Base-by-base conservation (phyloP, 2,329 filamentous ascomycete species). In the Chlorencoelia australis region DNA sequence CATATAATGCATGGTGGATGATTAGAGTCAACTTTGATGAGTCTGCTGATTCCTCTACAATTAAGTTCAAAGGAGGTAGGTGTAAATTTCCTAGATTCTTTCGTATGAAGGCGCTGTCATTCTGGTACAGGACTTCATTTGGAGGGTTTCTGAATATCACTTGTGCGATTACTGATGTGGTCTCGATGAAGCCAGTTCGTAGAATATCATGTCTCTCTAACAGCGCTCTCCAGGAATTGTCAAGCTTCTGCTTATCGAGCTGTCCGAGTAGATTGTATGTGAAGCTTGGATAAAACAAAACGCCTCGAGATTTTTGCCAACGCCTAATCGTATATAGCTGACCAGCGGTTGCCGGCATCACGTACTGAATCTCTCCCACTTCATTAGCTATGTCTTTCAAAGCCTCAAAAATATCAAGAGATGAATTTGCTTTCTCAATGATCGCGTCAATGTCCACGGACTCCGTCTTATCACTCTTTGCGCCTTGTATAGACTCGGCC, bases 1-100 rank as follows among this genome's bases (percentile, higher is more conserved):
- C 89, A 53, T 95, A 96, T 0, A 95, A 65, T 0, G 83, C 82
- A 55, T 96, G 88, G 44, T 94, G 87, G 4, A 95, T 79, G 17
- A 66, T 66, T 4, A 86, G 63, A 2, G 69, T 45, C 7, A 58
- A 17, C 1, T n/a, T 31, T 7, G 30, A 16, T 5, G 24, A 10
- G 7, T 29, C 16, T 4, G 34, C 41, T 1, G 4, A 10, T 9
- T 43, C 34, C 8, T 48, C 39, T 7, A 57, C 41, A 10, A 46
- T 40, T 11, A 58, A 32, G 30, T 39, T 43, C 3, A 55, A 7
- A 2, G 54, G 56, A 13, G 49, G 51, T 7, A 33, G 20, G 30
- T 30, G 39, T 9, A 54, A 35, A 14, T 49, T 28, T 6, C 5
- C 8, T 3, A n/a, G 37, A n/a, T 27, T 8, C 10, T 35, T 45